Percentiles rank a stretch among this genome's conserved stretches.
Conservation (phyloP, 1,284 basidiomycete genomes). For the Sporisorium iseilematis-ciliati region DNA sequence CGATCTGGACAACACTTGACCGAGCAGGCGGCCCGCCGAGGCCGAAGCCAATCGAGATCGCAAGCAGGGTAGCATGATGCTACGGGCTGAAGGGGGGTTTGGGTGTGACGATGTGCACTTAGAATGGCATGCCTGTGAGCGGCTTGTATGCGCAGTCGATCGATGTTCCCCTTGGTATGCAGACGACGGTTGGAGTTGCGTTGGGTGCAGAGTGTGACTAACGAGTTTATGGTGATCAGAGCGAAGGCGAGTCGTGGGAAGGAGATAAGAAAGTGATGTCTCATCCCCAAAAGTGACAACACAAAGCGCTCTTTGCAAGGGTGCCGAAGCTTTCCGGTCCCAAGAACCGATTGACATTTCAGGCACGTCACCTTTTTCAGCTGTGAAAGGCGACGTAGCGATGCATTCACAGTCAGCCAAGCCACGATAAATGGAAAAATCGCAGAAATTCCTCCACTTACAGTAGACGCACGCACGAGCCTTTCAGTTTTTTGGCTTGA, state of each 20-base stretch:
- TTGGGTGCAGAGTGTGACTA: background rate
- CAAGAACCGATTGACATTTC: too few species aligned
- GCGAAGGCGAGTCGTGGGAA: too few species aligned
- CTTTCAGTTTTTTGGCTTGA: too few species aligned
- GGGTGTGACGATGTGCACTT: background rate
- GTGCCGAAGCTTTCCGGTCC: too few species aligned
- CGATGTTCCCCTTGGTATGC: background rate
- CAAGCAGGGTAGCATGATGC: constrained; percentile 22
- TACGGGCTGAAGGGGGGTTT: background rate
- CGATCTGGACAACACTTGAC: background rate
- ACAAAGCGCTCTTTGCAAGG: too few species aligned
- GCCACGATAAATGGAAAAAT: background rate
- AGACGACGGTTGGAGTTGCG: constrained; percentile 1
- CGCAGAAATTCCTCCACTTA: too few species aligned
- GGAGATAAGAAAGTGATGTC: too few species aligned
- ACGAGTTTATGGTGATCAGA: background rate
- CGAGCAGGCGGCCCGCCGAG: background rate
- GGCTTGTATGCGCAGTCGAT: background rate
- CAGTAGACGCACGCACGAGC: too few species aligned
- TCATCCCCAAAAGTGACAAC: too few species aligned
- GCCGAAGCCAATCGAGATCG: constrained; percentile 10
- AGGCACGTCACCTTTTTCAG: too few species aligned
- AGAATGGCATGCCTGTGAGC: constrained; percentile 17
- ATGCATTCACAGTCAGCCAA: background rate
- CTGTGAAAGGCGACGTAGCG: too few species aligned